Base-by-base conservation (phyloP, 1,139 yeast species). In the Suhomyces chickasaworum region DNA sequence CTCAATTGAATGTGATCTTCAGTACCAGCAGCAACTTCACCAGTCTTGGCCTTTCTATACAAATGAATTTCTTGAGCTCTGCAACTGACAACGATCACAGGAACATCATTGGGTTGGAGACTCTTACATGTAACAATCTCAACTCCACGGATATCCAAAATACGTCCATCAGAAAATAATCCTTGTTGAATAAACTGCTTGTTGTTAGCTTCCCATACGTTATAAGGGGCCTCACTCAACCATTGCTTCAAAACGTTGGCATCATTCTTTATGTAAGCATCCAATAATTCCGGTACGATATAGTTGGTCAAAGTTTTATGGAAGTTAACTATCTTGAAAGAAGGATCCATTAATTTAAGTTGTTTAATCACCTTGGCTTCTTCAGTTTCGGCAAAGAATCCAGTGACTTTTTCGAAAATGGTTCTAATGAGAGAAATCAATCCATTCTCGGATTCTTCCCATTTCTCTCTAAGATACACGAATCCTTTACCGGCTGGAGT, bases 371-470 rank as follows among this genome's bases (percentile, higher is more conserved):
- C 99, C 65, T 87, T 86, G 27, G 97, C 98, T 54, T 89, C 84
- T 71, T 95, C 99, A 37, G 98, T 95, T 70, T 95, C 99, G 21
- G 95, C 93, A 62, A 95, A 93, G 59, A 89, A 81, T 4, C 96
- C 90, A 43, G 95, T 86, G 46, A 93, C 73, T 61, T 89, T 87
- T 62, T 86, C 91, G 35, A 87, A 64, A 33, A 95, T 72, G 16
- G 95, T 87, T 71, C 99, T 83, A 45, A 93, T 68, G 39, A 88
- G 71, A 16, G 95, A 82, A 53, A 95, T 81, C 58, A 95, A 75
- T 6, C 97, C 97, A 66, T 95, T 95, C 60, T 93, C 99, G 46
- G 93, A 84, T 64, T 95, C 99, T 58, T 93, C 97, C 89, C 91
- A 86, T 61, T 80, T 85, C 53, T 82, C 81, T 64, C 83, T 85